These are phyloP conservation scores for Xylariales sp. DNA, from an alignment of 2,329 filamentous ascomycete genomes.

Conservation along the genomic window DNA sequence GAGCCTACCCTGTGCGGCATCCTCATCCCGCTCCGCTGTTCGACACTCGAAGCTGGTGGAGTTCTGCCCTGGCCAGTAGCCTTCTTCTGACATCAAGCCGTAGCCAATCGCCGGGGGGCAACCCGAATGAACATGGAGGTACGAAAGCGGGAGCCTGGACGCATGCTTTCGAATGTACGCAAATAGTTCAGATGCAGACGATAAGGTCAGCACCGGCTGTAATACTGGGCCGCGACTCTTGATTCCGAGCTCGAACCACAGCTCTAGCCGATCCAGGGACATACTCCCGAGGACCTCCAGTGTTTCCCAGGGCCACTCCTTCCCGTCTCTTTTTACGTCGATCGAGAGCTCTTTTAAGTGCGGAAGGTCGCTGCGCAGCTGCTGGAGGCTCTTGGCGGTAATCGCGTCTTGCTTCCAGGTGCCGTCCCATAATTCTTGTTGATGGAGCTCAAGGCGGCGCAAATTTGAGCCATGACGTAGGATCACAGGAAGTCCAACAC, in stretches of 20 bases:
- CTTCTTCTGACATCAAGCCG: background rate
- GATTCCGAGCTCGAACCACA: conserved; percentile 11
- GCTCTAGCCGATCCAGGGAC: conserved; percentile 5
- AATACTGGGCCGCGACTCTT: background rate
- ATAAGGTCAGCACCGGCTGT: conserved; percentile 8
- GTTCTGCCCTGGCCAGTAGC: conserved; percentile 6
- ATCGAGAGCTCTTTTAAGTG: conserved; percentile 7
- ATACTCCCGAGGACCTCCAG: conserved; percentile 8
- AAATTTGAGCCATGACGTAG: conserved; percentile 6
- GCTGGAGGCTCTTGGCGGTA: conserved; percentile 1
- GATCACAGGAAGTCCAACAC: conserved; percentile 1
- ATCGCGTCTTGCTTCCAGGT: background rate
- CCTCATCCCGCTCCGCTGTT: conserved; percentile 7
- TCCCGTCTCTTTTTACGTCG: conserved; percentile 4
- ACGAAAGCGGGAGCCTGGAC: background rate
- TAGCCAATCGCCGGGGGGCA: background rate
- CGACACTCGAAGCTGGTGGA: conserved; percentile 6
- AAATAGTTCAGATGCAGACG: conserved; percentile 3
- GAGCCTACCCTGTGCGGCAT: conserved; percentile 35
- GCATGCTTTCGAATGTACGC: background rate
- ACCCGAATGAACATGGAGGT: conserved; percentile 6
- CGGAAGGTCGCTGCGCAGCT: conserved; percentile 8
- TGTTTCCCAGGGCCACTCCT: conserved; percentile 8
- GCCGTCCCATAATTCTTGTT: background rate
- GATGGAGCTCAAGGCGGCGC: conserved; percentile 5